A percentile compares a stretch with the other conserved stretches of the same genome.
These are phyloP conservation scores for Candida nitratophila DNA, from an alignment of 805 yeast species.

Conservation along the genomic window DNA sequence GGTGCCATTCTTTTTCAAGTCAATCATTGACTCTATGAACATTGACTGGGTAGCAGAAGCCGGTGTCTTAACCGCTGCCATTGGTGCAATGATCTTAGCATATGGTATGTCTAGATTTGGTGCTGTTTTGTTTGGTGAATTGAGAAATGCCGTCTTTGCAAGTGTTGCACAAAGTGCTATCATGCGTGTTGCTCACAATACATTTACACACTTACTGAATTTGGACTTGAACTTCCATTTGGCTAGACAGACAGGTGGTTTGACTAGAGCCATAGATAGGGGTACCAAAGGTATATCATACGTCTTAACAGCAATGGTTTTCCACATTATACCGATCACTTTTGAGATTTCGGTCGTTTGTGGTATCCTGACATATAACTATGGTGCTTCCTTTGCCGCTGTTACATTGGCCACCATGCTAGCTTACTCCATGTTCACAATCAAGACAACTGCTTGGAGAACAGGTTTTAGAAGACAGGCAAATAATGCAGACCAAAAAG, in stretches of 20 bases:
- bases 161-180: slow-evolving; percentile 93
- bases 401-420: slow-evolving; percentile 84
- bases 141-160: slow-evolving; percentile 93
- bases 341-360: slow-evolving; percentile 91
- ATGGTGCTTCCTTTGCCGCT: slow-evolving; percentile 82
- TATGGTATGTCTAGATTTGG: slow-evolving; percentile 95
- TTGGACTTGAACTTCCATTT: slow-evolving; percentile 88
- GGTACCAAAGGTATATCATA: slow-evolving; percentile 97
- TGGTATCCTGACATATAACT: slow-evolving; percentile 88
- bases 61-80: slow-evolving; percentile 58
- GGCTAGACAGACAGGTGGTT: slow-evolving; percentile 89
- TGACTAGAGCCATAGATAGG: slow-evolving; percentile 93
- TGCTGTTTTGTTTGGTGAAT: slow-evolving; percentile 88
- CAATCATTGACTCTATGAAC: slow-evolving; percentile 87
- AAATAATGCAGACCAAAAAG: slow-evolving; percentile 88
- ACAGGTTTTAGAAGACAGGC: slow-evolving; percentile 85
- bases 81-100: slow-evolving; percentile 65
- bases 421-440: slow-evolving; percentile 82
- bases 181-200: slow-evolving; percentile 78
- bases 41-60: slow-evolving; percentile 67
- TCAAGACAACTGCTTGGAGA: slow-evolving; percentile 93
- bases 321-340: slow-evolving; percentile 88
- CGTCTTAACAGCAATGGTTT: slow-evolving; percentile 93
- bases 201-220: slow-evolving; percentile 75
- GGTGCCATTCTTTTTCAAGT: slow-evolving; percentile 90